These are phyloP conservation scores for Cyberlindnera mississippiensis DNA, from an alignment of 805 yeast genomes.

Conservation along the genomic window DNA sequence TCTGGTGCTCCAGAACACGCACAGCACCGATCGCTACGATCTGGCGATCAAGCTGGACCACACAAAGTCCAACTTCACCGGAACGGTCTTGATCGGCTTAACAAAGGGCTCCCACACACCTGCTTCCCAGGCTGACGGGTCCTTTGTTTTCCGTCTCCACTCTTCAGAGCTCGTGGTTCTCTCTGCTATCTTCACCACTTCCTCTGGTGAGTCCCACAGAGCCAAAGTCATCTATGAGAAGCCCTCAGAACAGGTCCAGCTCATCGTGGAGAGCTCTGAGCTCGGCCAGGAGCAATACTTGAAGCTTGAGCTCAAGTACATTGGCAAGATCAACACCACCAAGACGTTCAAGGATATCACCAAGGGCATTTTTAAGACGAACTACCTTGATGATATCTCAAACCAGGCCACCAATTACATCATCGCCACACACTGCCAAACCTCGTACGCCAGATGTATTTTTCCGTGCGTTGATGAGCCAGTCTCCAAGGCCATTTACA, in stretches of 20 bases:
- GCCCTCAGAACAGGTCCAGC: constrained; percentile 24
- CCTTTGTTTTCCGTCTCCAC: constrained; percentile 31
- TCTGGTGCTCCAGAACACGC: constrained; percentile 13
- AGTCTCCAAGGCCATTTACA: constrained; percentile 46
- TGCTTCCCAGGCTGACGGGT: constrained; percentile 15
- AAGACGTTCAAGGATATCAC: constrained; percentile 51
- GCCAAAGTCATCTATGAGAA: constrained; percentile 32
- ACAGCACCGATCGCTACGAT: constrained; percentile 34
- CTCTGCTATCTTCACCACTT: constrained; percentile 10
- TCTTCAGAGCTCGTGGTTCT: constrained; percentile 32
- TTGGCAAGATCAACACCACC: constrained; percentile 21
- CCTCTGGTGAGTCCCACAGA: constrained; percentile 31
- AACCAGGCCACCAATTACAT: constrained; percentile 49
- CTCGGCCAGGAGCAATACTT: constrained; percentile 9
- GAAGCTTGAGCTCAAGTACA: constrained; percentile 13
- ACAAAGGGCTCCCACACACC: not conserved
- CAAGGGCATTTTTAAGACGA: constrained; percentile 64
- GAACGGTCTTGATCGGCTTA: constrained; percentile 31
- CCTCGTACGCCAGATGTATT: constrained; percentile 55
- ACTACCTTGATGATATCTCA: constrained; percentile 47
- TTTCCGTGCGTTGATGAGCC: constrained; percentile 73
- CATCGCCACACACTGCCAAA: constrained; percentile 71
- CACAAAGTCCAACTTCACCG: constrained; percentile 44
- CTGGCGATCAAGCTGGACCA: constrained; percentile 38
- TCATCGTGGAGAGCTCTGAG: constrained; percentile 17